Base-by-base conservation (phyloP, 352 stramenopile species). In the Phytopythium kandeliae region DNA sequence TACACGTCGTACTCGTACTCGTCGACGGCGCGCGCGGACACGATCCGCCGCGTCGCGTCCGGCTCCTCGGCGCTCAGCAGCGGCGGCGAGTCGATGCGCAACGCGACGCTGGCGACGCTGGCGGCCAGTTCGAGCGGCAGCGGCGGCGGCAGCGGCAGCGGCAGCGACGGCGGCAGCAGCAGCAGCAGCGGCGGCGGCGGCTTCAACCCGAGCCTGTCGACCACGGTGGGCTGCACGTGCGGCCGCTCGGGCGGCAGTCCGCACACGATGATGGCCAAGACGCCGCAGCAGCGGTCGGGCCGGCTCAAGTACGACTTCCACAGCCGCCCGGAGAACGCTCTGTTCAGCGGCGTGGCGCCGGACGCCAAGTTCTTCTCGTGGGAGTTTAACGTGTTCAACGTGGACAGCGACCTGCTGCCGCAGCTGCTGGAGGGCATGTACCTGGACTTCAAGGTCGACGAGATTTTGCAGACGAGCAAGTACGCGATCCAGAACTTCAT, bases 371-470 rank as follows among this genome's bases (percentile, higher is more conserved):
- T 73, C 34, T 53, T 69, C 13, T 80, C 75, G 15, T 93, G 83
- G 83, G 71, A 89, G 55, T 89, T 93, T 21, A 91, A 92, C 52
- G 76, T 93, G 21, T 93, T 93, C 47, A 67, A 58, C 12, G 63
- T 66, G 15, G 78, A 92, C 35, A 54, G 62, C 9, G 70, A 77
- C 30, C 47, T 48, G 19, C 64, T 93, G 0, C 72, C 79, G 0
- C 63, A 75, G 35, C 55, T 89, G 19, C 57, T 89, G 13, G 65
- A 85, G 48, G 69, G 87, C 33, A 93, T 93, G 65, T 89, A 87
- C 40, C 51, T 89, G 38, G 77, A 89, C 46, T 87, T 87, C 30
- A 74, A 75, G 54, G 57, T 94, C 58, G 60, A 83, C 17, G 63
- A 84, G 28, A 71, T 89, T 9, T 53, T 91, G 16, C 57, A 76